Evolutionary conservation across 2,329 filamentous ascomycete genomes (phyloP), one percentile per base, ranked within the genome.

Genomic region (Parafenestella ontariensis): DNA sequence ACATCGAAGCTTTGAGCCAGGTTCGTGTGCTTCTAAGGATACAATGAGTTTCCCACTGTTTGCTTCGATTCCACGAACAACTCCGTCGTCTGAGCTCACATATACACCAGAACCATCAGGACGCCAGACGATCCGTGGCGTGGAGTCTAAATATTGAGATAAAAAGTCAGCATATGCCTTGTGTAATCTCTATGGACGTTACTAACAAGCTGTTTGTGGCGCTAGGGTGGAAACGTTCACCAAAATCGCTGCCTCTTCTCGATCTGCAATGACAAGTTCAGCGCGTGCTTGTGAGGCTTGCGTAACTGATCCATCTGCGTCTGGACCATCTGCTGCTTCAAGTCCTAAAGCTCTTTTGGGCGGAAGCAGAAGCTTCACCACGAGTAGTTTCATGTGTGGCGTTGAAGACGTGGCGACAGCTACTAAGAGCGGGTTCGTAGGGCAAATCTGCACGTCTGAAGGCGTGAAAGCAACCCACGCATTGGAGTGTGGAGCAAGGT

Each of bases 381-480:
- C 78, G 24, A 88, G 78, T 4, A 88, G 71, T 62, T 87, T 88
- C 82, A 88, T 84, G 59, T 86, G 81, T 2, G 86, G 86, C 1
- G 85, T 77, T 1, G 83, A 80, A 2, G 83, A 86, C 0, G 86
- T 87, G 10, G 84, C 85, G 6, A 88, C 78, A 1, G 86, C 86
- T 1, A 87, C 60, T 1, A 88, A 66, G 3, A 77, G 77, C 1
- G 82, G 74, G 61, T 88, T 82, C 2, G 75, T 78, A 0, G 86
- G 86, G 52, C 78, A 84, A 1, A 84, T 66, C 8, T 83, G 81
- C 18, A 89, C 75, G 40, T 81, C 81, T 6, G 83, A 82, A 0
- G 86, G 85, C 0, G 85, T 86, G 66, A 88, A 88, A 1, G 84
- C 79, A 13, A 86, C 74, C 86, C 86, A 88, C n/a, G 85, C 80